These are phyloP conservation scores for Colletotrichum incanum DNA, from an alignment of 2,329 filamentous ascomycete genomes.

Conservation along the genomic window DNA sequence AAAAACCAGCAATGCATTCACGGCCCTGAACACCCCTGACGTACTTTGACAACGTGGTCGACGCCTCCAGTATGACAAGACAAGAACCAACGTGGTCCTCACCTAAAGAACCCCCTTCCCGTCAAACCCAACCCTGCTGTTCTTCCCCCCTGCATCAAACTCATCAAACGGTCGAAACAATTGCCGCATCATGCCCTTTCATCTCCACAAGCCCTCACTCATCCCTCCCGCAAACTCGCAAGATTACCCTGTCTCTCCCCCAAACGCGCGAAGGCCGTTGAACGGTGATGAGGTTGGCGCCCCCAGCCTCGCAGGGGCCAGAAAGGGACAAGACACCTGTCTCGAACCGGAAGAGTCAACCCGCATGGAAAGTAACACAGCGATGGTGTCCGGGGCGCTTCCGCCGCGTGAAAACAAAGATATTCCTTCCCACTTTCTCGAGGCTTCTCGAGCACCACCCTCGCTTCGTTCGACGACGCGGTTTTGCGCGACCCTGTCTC, in stretches of 20 bases:
- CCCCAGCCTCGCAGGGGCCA: background rate
- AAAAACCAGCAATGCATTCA: background rate
- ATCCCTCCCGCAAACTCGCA: background rate
- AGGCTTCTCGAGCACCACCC: background rate
- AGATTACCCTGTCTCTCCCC: conserved; percentile 1
- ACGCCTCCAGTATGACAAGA: background rate
- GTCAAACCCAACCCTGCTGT: background rate
- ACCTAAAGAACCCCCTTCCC: background rate
- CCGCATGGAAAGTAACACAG: background rate
- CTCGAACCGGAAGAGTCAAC: background rate
- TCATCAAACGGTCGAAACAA: background rate
- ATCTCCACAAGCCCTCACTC: background rate
- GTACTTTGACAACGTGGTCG: background rate
- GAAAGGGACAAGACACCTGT: background rate
- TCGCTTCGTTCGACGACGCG: background rate
- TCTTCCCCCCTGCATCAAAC: background rate
- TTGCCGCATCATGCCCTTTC: background rate
- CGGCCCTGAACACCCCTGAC: background rate
- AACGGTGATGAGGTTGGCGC: background rate
- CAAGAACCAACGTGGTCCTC: background rate
- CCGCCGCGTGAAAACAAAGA: background rate
- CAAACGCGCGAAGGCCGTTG: conserved; percentile 5
- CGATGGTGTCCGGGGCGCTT: background rate
- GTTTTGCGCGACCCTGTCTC: background rate
- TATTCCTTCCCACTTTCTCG: background rate